phyloP scores from a whole-genome alignment of 495 filamentous ascomycete species.

The Penicillium nucicola region DNA sequence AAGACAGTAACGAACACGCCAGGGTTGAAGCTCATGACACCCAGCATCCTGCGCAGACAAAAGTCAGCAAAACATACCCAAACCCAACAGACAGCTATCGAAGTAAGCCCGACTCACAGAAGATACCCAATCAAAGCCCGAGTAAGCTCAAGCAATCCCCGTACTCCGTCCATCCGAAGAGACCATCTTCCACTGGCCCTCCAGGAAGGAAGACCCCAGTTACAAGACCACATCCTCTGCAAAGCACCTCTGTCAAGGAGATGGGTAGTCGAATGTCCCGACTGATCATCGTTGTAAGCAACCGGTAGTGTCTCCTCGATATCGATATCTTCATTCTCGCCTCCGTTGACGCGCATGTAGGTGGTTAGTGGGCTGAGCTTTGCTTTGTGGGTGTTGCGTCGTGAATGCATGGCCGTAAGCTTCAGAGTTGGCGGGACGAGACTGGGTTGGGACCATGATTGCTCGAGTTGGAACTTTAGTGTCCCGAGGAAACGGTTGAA shows the following conservation, averaged over 20 bases:
- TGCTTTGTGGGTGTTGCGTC: constrained; percentile 1
- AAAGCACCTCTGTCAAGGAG: background rate
- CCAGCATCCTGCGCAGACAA: constrained; percentile 10
- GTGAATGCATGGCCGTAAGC: background rate
- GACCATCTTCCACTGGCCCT: constrained; percentile 8
- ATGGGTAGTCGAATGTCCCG: background rate
- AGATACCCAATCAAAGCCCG: constrained; percentile 14
- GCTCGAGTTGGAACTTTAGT: constrained; percentile 16
- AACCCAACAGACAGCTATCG: background rate
- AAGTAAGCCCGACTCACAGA: constrained; percentile 3
- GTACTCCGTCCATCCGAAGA: constrained; percentile 3
- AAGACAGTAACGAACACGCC: constrained; percentile 15
- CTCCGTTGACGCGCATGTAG: background rate
- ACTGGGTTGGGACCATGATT: background rate
- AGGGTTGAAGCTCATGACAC: constrained; percentile 21
- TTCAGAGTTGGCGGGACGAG: background rate
- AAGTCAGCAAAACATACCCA: background rate
- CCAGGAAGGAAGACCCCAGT: background rate
- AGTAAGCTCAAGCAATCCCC: constrained; percentile 6
- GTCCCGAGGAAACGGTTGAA: constrained; percentile 21
- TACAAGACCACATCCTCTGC: background rate
- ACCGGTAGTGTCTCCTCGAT: background rate
- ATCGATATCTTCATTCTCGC: background rate
- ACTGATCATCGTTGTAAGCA: background rate
- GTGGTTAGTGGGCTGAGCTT: constrained; percentile 12